A percentile compares a stretch with the other conserved stretches of the same genome.
Evolutionary conservation across 352 stramenopile species (phyloP).

Genomic region (Sclerospora graminicola): DNA sequence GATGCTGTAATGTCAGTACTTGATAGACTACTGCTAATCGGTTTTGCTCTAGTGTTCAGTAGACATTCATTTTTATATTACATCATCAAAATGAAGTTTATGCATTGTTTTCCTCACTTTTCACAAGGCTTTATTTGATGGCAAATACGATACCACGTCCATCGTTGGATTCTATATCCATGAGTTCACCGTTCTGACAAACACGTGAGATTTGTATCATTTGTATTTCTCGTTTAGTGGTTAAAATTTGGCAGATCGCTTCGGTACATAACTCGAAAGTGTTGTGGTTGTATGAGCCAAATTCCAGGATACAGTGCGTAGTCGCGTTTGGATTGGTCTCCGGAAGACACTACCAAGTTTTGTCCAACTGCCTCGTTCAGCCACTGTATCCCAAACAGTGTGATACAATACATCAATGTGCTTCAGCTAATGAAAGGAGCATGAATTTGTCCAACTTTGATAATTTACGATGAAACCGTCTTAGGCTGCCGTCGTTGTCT

Average conservation of each 20-base stretch:
- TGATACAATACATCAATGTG: too few species aligned
- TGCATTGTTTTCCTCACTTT: too few species aligned
- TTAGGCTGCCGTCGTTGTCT: slow-evolving; percentile 20
- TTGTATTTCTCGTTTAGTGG: slow-evolving; percentile 38
- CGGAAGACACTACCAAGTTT: slow-evolving; percentile 33
- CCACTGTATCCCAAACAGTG: not conserved
- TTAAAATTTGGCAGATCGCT: slow-evolving; percentile 58
- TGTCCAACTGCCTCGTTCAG: slow-evolving; percentile 45
- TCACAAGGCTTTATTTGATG: too few species aligned
- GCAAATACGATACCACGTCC: too few species aligned
- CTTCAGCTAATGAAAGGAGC: not conserved
- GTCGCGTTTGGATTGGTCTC: slow-evolving; percentile 47
- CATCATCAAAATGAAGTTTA: too few species aligned
- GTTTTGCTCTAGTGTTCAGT: too few species aligned
- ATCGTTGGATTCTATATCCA: too few species aligned
- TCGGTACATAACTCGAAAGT: slow-evolving; percentile 85
- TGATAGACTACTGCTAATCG: too few species aligned
- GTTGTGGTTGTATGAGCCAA: slow-evolving; percentile 66
- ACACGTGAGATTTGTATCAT: too few species aligned
- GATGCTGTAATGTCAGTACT: too few species aligned
- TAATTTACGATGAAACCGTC: slow-evolving; percentile 62
- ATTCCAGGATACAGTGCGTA: slow-evolving; percentile 56
- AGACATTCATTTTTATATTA: too few species aligned
- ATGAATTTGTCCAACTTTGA: slow-evolving; percentile 63
- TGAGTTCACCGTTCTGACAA: too few species aligned